These are phyloP conservation scores for Xerocomus spinulosus DNA, from an alignment of 768 basidiomycete genomes.

Conservation along the genomic window DNA sequence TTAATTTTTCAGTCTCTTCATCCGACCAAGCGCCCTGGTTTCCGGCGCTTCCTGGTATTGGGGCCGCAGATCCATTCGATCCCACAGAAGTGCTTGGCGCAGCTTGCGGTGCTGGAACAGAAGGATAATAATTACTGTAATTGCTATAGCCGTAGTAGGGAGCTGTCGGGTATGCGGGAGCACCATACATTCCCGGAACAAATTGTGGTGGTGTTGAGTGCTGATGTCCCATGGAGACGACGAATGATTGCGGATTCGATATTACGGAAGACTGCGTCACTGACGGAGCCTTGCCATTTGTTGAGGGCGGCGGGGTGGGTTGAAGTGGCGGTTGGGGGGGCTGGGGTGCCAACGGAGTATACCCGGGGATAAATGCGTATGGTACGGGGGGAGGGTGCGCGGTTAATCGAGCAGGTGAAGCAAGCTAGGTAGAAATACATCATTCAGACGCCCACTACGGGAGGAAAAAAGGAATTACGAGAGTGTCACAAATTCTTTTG, in stretches of 20 bases:
- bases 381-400: constrained; percentile 60
- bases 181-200: constrained; percentile 30
- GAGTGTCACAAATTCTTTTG: constrained; percentile 70
- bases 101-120: constrained; percentile 20
- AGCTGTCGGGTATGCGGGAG: constrained; percentile 51
- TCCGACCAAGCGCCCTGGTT: constrained; percentile 77
- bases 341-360: constrained; percentile 24
- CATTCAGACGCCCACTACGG: constrained; percentile 7
- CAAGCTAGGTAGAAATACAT: constrained; percentile 44
- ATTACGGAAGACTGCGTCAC: constrained; percentile 44
- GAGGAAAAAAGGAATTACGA: constrained; percentile 41
- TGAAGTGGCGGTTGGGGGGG: constrained; percentile 31
- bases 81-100: constrained; percentile 25
- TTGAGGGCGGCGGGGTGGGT: constrained; percentile 35
- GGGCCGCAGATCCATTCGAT: constrained; percentile 17
- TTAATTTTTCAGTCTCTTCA: constrained; percentile 67
- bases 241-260: constrained; percentile 68
- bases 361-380: constrained; percentile 44
- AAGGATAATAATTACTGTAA: constrained; percentile 31
- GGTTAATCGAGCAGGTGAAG: constrained; percentile 68
- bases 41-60: constrained; percentile 32
- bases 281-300: constrained; percentile 32
- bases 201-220: constrained; percentile 46
- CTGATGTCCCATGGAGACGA: constrained; percentile 60
- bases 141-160: constrained; percentile 60